Conservation (phyloP, 202 grass and related monocot species). For the Elaeis oleifera region DNA sequence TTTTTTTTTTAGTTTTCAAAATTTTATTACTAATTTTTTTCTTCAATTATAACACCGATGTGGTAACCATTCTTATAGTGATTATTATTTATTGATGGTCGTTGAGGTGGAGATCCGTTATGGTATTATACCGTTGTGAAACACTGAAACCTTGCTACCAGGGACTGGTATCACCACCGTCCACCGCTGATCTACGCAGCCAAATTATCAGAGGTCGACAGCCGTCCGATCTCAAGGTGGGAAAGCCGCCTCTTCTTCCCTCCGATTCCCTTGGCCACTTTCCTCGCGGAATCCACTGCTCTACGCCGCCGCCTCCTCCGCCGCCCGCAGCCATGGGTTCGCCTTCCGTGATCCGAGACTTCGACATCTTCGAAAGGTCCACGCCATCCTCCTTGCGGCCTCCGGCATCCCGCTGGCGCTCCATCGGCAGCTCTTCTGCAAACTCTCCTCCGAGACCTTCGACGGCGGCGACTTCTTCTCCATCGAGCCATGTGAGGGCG, state of each 20-base stretch:
- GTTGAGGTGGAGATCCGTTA: no score
- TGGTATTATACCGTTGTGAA: no score
- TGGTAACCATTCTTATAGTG: no score
- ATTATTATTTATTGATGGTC: no score
- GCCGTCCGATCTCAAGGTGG: no score
- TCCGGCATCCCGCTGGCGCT: constrained; percentile 53
- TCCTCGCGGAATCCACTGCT: background rate
- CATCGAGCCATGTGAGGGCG: constrained; percentile 53
- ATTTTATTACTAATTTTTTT: no score
- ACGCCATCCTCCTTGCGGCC: constrained; percentile 58
- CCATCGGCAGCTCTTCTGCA: constrained; percentile 58
- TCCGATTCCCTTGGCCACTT: background rate
- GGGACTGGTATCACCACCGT: no score
- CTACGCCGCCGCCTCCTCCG: constrained; percentile 12
- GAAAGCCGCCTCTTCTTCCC: constrained; percentile 24
- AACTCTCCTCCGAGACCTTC: constrained; percentile 73
- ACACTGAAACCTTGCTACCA: no score
- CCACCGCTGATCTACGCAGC: no score
- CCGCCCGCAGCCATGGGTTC: constrained; percentile 16
- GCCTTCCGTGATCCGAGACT: constrained; percentile 27
- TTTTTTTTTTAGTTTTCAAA: no score
- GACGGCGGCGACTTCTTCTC: constrained; percentile 71
- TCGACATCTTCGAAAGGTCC: constrained; percentile 61
- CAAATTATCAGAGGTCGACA: no score
- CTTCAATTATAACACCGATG: no score